Percentiles rank a stretch among this genome's conserved stretches.
Evolutionary conservation across 345 rosid genomes (phyloP).

Genomic region (Tarenaya hassleriana): DNA sequence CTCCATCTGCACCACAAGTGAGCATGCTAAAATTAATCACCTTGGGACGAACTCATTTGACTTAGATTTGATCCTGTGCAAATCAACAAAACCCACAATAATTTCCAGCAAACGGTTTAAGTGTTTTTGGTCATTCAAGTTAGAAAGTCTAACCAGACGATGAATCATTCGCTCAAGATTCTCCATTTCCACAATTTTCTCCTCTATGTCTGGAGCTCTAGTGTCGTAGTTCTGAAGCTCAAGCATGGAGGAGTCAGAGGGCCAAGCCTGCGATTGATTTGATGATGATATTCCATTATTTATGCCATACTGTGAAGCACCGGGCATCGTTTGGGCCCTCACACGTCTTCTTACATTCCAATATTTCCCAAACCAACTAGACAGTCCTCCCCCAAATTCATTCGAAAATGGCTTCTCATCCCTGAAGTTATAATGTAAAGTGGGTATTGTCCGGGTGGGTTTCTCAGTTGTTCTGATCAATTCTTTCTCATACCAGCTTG

Average conservation of each 20-base stretch:
- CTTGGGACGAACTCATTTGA: slow-evolving; percentile 3
- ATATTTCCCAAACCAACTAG: slow-evolving; percentile 30
- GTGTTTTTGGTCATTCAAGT: slow-evolving; percentile 4
- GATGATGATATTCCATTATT: too few relatives aligned
- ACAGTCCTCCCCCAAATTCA: slow-evolving; percentile 29
- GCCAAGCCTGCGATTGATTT: slow-evolving; percentile 33
- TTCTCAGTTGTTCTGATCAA: slow-evolving; percentile 35
- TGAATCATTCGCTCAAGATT: slow-evolving; percentile 28
- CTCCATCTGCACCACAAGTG: slow-evolving; percentile 40
- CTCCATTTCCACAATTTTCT: slow-evolving; percentile 13
- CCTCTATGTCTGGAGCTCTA: too few relatives aligned
- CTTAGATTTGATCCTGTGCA: slow-evolving; percentile 5
- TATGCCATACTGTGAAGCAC: too few relatives aligned
- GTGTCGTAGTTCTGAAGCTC: slow-evolving; percentile 33
- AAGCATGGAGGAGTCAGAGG: slow-evolving; percentile 23
- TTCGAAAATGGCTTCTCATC: slow-evolving; percentile 16
- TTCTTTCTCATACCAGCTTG: slow-evolving; percentile 31
- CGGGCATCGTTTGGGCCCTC: slow-evolving; percentile 18
- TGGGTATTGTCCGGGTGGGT: slow-evolving; percentile 26
- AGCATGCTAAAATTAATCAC: background rate
- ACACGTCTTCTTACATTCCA: slow-evolving; percentile 34
- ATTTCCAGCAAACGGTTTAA: too few relatives aligned
- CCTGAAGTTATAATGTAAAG: slow-evolving; percentile 24
- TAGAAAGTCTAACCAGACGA: slow-evolving; percentile 31
- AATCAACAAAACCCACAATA: too few relatives aligned